Evolutionary conservation across 176 grass and related monocot genomes (phyloP), one percentile per base, ranked within the genome.

Genomic region (Stipa capillata): DNA sequence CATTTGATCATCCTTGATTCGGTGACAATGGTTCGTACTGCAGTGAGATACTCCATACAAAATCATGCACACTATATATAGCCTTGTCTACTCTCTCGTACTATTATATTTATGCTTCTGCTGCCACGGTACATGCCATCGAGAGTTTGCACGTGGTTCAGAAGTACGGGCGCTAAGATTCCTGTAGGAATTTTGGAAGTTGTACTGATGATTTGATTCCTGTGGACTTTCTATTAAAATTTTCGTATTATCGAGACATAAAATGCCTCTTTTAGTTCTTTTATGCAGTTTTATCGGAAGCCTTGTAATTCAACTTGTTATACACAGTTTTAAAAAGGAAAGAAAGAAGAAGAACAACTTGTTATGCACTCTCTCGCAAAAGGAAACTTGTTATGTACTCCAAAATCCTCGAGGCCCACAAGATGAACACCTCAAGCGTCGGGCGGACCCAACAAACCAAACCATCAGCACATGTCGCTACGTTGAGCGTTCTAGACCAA

Each of bases 1-100:
- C 9, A 17, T 54, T 4, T 47, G 71, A 85, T 85, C 82, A 45
- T 54, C 29, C 17, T 54, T 85, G 87, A 81, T 85, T 54, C 44
- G 29, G 77, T 54, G 63, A 24, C 71, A 54, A 77, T 77, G 41
- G 42, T 53, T 66, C 59, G 68, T 42, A n/a, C n/a, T n/a, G n/a
- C n/a, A 74, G 53, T 10, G 51, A 80, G 71, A 76, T 69, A 39
- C 61, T 29, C 12, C 34, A 11, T 23, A 74, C 59, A 79, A 80
- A 75, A 80, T 84, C 60, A 53, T 50, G 34, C 54, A 1, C 71
- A 1, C 74, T 78, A 73, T 53, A 64, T 56, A 28, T 35, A n/a
- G n/a, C 43, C 50, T 34, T 77, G 64, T 82, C 62, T 62, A 29
- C 35, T 63, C 54, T 36, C 8, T 56, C 10, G 20, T 67, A 42